Base-by-base conservation (phyloP, 345 rosid species). In the Bretschneidera sinensis region DNA sequence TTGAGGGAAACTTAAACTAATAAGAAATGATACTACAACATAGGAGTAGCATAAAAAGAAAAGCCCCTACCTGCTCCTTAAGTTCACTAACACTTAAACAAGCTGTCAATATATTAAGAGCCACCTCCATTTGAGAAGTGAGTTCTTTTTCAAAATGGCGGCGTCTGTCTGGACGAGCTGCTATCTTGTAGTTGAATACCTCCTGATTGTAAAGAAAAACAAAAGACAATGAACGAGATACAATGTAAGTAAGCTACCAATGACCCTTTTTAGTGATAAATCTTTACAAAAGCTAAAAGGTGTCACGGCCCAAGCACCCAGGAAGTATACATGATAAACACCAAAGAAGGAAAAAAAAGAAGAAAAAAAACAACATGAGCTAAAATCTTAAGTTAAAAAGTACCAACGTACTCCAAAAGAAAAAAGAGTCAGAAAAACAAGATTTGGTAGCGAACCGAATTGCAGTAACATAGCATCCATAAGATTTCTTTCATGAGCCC, bases 141-240 rank as follows among this genome's bases (percentile, higher is more conserved):
- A 94, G 85, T 78, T 91, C 99, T 57, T 83, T 85, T 70, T 85
- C 97, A 65, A 91, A 94, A 48, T 88, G 96, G 60, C 97, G 94
- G 35, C 97, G 88, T 56, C 96, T 84, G 72, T 94, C 97, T 14
- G 97, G 96, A 62, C 92, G 99, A 70, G 99, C 97, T 35, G 99
- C 96, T 71, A 94, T 94, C 82, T 94, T 94, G 77, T 91, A 86
- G 83, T 94, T 94, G 80, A 71, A 86, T 35, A 81, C 86, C 83
- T 94, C 99, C 99, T 94, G 75, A 47, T 53, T 71, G 51, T 28
- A 67, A 71, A 56, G 47, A 63, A 47, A 63, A 49, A 47, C 48
- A 76, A 16, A 71, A 51, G 16, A 48, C 6, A 58, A 39, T 1
- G 45, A 5, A 39, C 9, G 16, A 7, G 45, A 39, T 14, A 11